Percentiles rank a stretch among this genome's conserved stretches.
phyloP scores from a whole-genome alignment of 768 basidiomycete genomes.

The Exsudoporus frostii region DNA sequence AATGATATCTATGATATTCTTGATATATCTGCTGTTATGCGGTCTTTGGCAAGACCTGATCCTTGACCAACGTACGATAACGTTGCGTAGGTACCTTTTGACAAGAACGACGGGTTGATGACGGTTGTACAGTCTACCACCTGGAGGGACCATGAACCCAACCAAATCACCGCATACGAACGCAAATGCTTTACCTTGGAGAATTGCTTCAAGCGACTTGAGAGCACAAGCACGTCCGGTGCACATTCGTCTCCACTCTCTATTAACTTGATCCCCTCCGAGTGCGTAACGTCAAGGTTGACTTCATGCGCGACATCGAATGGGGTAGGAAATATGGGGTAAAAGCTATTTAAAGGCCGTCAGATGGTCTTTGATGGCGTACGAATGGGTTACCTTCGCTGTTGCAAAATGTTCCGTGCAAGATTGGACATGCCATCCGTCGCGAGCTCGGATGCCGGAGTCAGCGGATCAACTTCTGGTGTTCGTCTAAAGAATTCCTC shows the following conservation, averaged over 20 bases:
- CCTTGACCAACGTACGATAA: constrained; percentile 35
- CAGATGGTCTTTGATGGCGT: background rate
- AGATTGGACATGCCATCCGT: constrained; percentile 77
- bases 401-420: constrained; percentile 78
- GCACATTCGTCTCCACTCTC: constrained; percentile 42
- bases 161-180: background rate
- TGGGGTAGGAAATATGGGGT: constrained; percentile 90
- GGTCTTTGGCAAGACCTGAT: constrained; percentile 26
- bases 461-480: constrained; percentile 53
- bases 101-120: constrained; percentile 84
- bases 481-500: constrained; percentile 75
- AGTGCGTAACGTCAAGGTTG: constrained; percentile 88
- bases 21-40: constrained; percentile 27
- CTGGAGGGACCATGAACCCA: constrained; percentile 37
- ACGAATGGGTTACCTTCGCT: constrained; percentile 61
- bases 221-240: constrained; percentile 84
- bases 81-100: constrained; percentile 54
- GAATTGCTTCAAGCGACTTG: constrained; percentile 88
- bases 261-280: constrained; percentile 41
- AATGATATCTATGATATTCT: constrained; percentile 21
- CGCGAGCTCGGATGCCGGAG: constrained; percentile 41
- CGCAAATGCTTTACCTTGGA: constrained; percentile 56
- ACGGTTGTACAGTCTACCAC: constrained; percentile 70
- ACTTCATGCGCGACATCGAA: constrained; percentile 71
- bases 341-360: constrained; percentile 59